Conservation (phyloP, 2,329 filamentous ascomycete genomes). For the Byssothecium circinans region DNA sequence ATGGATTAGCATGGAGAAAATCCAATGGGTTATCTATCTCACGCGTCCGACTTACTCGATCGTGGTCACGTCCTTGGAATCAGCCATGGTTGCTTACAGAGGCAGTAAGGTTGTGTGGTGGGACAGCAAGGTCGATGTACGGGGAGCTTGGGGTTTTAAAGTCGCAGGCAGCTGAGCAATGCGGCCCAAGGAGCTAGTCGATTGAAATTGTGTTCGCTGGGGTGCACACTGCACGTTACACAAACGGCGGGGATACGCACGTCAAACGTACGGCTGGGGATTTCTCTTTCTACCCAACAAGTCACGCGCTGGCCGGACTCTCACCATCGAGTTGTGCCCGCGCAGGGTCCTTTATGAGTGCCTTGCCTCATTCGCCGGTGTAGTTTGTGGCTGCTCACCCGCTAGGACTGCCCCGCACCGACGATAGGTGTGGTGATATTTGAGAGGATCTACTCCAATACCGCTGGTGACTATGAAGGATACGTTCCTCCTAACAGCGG, state of each 20-base stretch:
- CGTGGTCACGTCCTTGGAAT: neutral
- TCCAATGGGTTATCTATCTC: neutral
- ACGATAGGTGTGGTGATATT: neutral
- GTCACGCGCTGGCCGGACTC: neutral
- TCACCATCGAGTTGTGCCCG: neutral
- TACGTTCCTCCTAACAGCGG: too few species aligned
- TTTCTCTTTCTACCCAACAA: neutral
- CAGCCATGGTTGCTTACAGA: neutral
- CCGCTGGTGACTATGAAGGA: neutral
- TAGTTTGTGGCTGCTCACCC: neutral
- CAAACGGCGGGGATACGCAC: neutral
- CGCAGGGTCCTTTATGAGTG: neutral
- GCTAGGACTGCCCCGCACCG: neutral
- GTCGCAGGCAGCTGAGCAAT: neutral
- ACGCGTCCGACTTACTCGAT: neutral
- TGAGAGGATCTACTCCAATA: neutral
- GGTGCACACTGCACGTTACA: neutral
- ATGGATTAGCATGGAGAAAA: slow-evolving; percentile 7
- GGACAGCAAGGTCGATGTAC: neutral
- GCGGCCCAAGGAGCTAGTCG: neutral
- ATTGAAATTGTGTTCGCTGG: neutral
- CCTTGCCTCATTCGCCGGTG: neutral
- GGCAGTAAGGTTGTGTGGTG: neutral
- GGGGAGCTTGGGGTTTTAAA: neutral
- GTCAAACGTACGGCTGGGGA: neutral